Evolutionary conservation across 2,329 filamentous ascomycete genomes (phyloP), one percentile per base, ranked within the genome.

Genomic region (Phoma sp.): DNA sequence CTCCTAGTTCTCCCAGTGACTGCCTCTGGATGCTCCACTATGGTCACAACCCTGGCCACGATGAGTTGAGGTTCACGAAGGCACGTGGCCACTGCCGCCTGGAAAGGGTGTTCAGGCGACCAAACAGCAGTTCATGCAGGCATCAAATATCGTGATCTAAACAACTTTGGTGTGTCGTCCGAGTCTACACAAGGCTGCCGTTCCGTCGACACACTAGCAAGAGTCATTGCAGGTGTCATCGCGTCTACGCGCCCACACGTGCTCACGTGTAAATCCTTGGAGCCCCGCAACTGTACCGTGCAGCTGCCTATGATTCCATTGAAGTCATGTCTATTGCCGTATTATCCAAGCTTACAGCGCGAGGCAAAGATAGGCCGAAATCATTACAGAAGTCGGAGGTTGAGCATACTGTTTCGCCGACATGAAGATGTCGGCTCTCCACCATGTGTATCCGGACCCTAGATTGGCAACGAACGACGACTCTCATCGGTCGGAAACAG

Each of bases 371-470:
- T 1, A n/a, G 15, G n/a, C 20, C 15, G 39, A 50, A 18, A 32
- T 40, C 45, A 46, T 40, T 30, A 20, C 23, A 38, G 34, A 51
- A 30, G 48, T 66, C 67, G 65, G 67, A 26, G 55, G 39, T 65
- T 61, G 21, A 37, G n/a, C n/a, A 25, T 39, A 21, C 10, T 45
- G 53, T 66, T 64, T 60, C 57, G 56, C 68, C 69, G 69, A 70
- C 57, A 57, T 63, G 53, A 28, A 47, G 45, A n/a, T 45, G 37
- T 54, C 67, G 70, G 70, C 70, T 73, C 70, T 72, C 70, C 69
- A 58, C 59, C 33, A 57, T 50, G 20, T 52, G 25, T 56, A 39
- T 40, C 61, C 60, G 59, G 52, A 15, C 30, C 54, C 18, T 58
- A 60, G 51, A 48, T 25, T 43, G 15, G 23, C 37, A 34, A 45